Evolutionary conservation across 441 rosid genomes (phyloP), one percentile per base, ranked within the genome.

Genomic region (Daphne laureola): DNA sequence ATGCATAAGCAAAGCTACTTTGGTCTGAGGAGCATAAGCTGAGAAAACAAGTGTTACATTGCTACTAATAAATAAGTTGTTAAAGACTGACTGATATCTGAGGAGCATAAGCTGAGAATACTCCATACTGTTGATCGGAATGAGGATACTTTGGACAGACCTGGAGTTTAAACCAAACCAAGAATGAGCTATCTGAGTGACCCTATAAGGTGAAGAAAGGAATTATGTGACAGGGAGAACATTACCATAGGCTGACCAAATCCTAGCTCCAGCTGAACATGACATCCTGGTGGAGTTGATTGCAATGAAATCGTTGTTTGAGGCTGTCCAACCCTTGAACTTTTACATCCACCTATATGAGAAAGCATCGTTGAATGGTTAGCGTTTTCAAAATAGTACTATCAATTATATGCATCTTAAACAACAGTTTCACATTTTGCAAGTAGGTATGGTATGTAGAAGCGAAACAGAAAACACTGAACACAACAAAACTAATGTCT

Each of bases 21-120:
- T 27, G 35, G n/a, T n/a, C n/a, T n/a, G n/a, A n/a, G n/a, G n/a
- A 18, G 23, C 3, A 21, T 21, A 21, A n/a, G n/a, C n/a, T n/a
- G n/a, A n/a, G n/a, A n/a, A 21, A 21, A 21, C 25, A 21, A 21
- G 25, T n/a, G 14, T 51, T 4, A 15, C 21, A 21, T 52, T 52
- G 17, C 12, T 13, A 31, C n/a, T n/a, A n/a, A n/a, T 17, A 52
- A 46, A 8, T 18, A 26, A 41, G 18, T 35, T 27, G 61, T 9
- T 38, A 64, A 66, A 47, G 38, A 68, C 76, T 0, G 35, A 85
- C 94, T 63, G 84, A 55, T 48, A 77, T 59, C 51, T 75, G 96
- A 67, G 86, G 65, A 59, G 87, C 98, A 66, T 73, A 75, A 57
- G 91, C 43, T 21, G 96, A 77, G 65, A 88, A 74, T 57, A 84